Evolutionary conservation across 495 filamentous ascomycete genomes (phyloP).

Genomic region (Alectoria sarmentosa): DNA sequence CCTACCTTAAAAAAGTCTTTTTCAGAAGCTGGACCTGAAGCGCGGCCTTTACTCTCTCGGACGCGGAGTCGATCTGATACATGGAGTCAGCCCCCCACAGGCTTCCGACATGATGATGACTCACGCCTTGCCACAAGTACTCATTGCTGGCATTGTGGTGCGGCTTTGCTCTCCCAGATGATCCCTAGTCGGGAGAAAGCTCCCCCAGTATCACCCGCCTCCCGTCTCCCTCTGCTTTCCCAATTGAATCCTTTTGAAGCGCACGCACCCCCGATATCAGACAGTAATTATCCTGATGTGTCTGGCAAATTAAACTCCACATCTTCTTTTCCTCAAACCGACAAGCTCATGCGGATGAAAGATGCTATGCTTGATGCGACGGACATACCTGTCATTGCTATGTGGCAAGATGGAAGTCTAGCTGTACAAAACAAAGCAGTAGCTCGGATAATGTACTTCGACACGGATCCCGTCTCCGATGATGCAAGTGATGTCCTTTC

Average conservation of each 20-base stretch:
- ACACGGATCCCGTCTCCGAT: conserved; percentile 35
- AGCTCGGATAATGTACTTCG: conserved; percentile 41
- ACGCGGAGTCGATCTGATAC: conserved; percentile 7
- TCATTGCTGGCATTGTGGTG: conserved; percentile 4
- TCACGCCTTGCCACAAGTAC: not conserved
- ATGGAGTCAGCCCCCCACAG: not conserved
- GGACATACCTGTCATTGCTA: conserved; percentile 57
- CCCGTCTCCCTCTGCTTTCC: not conserved
- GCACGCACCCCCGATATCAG: conserved; percentile 9
- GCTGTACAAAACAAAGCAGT: conserved; percentile 58
- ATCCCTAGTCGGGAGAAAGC: not conserved
- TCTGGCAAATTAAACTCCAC: not conserved
- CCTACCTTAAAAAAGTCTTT: conserved; percentile 1
- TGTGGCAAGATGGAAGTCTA: conserved; percentile 66
- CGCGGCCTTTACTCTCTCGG: not conserved
- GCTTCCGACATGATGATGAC: not conserved
- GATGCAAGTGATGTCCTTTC: conserved; percentile 48
- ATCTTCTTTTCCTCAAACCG: conserved; percentile 16
- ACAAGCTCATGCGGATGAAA: conserved; percentile 61
- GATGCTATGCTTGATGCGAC: conserved; percentile 63
- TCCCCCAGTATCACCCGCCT: not conserved
- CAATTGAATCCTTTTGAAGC: not conserved
- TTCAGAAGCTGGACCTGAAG: not conserved
- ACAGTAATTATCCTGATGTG: conserved; percentile 13
- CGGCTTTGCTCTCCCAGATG: not conserved